Conservation (phyloP, 83 land plant genomes). For the Diphasiastrum complanatum region DNA sequence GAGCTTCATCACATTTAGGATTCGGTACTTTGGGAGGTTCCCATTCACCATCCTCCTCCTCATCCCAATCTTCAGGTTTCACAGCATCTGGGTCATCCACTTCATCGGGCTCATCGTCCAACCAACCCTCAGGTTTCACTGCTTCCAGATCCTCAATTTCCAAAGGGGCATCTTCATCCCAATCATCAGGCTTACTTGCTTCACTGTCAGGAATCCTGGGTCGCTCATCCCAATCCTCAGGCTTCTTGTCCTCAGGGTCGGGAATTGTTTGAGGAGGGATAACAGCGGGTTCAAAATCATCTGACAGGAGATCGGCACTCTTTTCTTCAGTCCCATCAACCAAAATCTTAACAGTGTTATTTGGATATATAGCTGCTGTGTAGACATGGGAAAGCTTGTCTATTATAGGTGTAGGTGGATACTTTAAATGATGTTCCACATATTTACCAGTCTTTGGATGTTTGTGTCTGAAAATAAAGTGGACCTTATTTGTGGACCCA, state of each 20-base stretch:
- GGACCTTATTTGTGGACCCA: slow-evolving; percentile 80
- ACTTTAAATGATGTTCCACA: slow-evolving; percentile 78
- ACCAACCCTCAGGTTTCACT: slow-evolving; percentile 79
- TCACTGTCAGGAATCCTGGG: slow-evolving; percentile 68
- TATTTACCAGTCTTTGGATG: slow-evolving; percentile 63
- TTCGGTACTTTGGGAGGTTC: slow-evolving; percentile 77
- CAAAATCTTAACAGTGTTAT: slow-evolving; percentile 51
- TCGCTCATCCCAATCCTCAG: slow-evolving; percentile 90
- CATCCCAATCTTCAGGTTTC: slow-evolving; percentile 90
- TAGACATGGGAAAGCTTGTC: slow-evolving; percentile 75
- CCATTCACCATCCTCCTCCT: slow-evolving; percentile 93
- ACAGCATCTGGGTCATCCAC: slow-evolving; percentile 77
- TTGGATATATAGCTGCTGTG: slow-evolving; percentile 60
- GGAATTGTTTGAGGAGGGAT: slow-evolving; percentile 69
- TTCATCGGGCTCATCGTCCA: slow-evolving; percentile 87
- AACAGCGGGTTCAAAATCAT: slow-evolving; percentile 74
- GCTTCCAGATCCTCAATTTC: slow-evolving; percentile 83
- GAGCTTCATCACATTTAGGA: slow-evolving; percentile 67
- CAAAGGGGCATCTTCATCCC: slow-evolving; percentile 86
- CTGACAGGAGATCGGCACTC: slow-evolving; percentile 59
- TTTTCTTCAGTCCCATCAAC: slow-evolving; percentile 82
- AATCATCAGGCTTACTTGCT: slow-evolving; percentile 72
- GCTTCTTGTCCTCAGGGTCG: slow-evolving; percentile 79
- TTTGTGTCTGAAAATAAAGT: slow-evolving; percentile 73
- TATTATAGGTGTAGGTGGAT: slow-evolving; percentile 58